These are phyloP conservation scores for Tylopilus felleus DNA, from an alignment of 768 basidiomycete genomes.

Conservation along the genomic window DNA sequence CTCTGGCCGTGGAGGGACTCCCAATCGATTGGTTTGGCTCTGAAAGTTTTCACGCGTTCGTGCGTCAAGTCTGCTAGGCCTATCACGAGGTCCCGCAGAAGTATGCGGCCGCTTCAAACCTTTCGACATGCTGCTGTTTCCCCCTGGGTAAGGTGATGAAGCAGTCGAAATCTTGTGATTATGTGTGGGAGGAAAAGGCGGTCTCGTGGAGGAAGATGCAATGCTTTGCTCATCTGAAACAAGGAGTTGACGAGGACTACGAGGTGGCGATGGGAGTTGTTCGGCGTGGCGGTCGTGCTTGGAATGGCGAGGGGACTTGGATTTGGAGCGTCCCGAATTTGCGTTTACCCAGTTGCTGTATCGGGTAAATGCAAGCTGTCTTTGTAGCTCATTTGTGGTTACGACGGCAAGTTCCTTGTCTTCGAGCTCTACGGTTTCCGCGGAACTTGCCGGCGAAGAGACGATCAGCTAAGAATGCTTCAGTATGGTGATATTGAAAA, in stretches of 20 bases:
- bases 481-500: slow-evolving; percentile 10
- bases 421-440: slow-evolving; percentile 66
- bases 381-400: slow-evolving; percentile 68
- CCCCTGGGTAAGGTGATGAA: slow-evolving; percentile 30
- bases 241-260: slow-evolving; percentile 23
- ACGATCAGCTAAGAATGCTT: slow-evolving; percentile 42
- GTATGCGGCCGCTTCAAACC: slow-evolving; percentile 62
- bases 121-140: slow-evolving; percentile 29
- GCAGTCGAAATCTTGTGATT: slow-evolving; percentile 28
- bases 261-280: slow-evolving; percentile 41
- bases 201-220: slow-evolving; percentile 2
- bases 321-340: slow-evolving; percentile 43
- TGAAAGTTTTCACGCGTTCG: slow-evolving; percentile 11
- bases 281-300: slow-evolving; percentile 31
- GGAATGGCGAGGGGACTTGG: slow-evolving; percentile 52
- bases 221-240: slow-evolving; percentile 8
- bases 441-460: slow-evolving; percentile 41
- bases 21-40: slow-evolving; percentile 13
- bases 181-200: slow-evolving; percentile 16
- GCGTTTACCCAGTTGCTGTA: slow-evolving; percentile 44
- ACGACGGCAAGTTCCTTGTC: slow-evolving; percentile 65
- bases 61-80: slow-evolving; percentile 32
- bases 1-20: slow-evolving; percentile 24
- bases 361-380: slow-evolving; percentile 59
- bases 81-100: slow-evolving; percentile 68